Evolutionary conservation across 2,329 filamentous ascomycete genomes (phyloP), one percentile per base, ranked within the genome.

Genomic region (Pseudogymnoascus destructans): DNA sequence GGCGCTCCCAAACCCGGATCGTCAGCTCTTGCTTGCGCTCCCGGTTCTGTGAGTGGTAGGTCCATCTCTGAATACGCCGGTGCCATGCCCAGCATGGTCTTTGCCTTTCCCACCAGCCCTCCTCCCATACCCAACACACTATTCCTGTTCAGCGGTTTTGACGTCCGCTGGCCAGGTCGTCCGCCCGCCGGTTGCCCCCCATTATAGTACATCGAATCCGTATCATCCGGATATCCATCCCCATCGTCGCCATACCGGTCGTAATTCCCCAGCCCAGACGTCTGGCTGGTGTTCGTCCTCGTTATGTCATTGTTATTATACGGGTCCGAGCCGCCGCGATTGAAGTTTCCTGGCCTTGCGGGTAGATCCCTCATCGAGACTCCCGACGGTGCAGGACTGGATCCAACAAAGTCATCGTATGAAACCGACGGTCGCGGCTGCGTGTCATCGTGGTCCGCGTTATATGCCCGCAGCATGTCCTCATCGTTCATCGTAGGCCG

Each of bases 31-130:
- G 61, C 73, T 65, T 77, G 74, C 54, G 77, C 79, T 57, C 77
- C 80, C 52, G 85, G 75, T 70, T 97, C 89, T 4, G 92, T 97
- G 71, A 98, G 77, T 11, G 93, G 93, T 58, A 98, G 77, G 70
- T 98, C 92, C 93, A 98, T 98, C 73, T 97, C 93, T 32, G 92
- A 96, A 72, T 98, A 97, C 65, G 87, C 79, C 19, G 79, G 78
- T 8, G 82, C 86, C 84, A 95, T 90, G 57, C 93, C 92, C 61
- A 98, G 75, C 78, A 87, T 89, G 70, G 87, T 91, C 76, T 95
- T 97, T 40, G 92, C 86, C 67, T 80, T 85, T 46, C 91, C 93
- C 67, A 96, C 76, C 61, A 97, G 74, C 15, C 92, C 91, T 61
- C 92, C 91, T 61, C 92, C 91, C 67, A 97, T 73, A 64, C 85